Percentiles rank a stretch among this genome's conserved stretches.
Evolutionary conservation across 805 yeast species (phyloP).

Genomic region (Teunomyces panamensis): DNA sequence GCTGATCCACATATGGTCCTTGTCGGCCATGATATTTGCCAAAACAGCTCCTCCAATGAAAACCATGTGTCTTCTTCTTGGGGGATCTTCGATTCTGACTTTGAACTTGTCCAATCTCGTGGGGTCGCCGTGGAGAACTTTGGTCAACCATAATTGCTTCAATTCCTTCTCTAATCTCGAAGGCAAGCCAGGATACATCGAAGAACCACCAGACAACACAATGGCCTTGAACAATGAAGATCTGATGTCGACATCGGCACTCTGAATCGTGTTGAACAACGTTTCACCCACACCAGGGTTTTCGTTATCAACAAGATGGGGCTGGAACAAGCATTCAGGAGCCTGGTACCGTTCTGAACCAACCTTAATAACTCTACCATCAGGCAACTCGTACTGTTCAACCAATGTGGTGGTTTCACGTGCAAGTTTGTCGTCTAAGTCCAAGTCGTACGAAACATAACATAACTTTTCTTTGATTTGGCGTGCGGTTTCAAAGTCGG

Average conservation of each 20-base stretch:
- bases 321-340: constrained; percentile 96
- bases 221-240: constrained; percentile 85
- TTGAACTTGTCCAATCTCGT: constrained; percentile 85
- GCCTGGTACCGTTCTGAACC: constrained; percentile 97
- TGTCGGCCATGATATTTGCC: constrained; percentile 97
- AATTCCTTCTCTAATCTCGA: constrained; percentile 92
- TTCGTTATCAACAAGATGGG: constrained; percentile 90
- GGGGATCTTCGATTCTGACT: constrained; percentile 97
- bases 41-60: constrained; percentile 98
- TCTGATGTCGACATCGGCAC: constrained; percentile 93
- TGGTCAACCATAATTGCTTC: constrained; percentile 92
- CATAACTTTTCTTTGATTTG: constrained; percentile 95
- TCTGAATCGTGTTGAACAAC: constrained; percentile 82
- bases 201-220: constrained; percentile 95
- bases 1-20: constrained; percentile 96
- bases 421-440: constrained; percentile 80
- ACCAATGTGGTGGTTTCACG: constrained; percentile 95
- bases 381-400: constrained; percentile 90
- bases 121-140: constrained; percentile 84
- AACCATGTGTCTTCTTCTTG: constrained; percentile 98
- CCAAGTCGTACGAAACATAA: constrained; percentile 92
- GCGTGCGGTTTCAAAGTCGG: constrained; percentile 97
- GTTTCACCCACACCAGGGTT: constrained; percentile 96
- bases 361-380: constrained; percentile 89
- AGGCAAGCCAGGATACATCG: constrained; percentile 98